Base-by-base conservation (phyloP, 352 stramenopile genomes). In the Phytophthora hybrid region DNA sequence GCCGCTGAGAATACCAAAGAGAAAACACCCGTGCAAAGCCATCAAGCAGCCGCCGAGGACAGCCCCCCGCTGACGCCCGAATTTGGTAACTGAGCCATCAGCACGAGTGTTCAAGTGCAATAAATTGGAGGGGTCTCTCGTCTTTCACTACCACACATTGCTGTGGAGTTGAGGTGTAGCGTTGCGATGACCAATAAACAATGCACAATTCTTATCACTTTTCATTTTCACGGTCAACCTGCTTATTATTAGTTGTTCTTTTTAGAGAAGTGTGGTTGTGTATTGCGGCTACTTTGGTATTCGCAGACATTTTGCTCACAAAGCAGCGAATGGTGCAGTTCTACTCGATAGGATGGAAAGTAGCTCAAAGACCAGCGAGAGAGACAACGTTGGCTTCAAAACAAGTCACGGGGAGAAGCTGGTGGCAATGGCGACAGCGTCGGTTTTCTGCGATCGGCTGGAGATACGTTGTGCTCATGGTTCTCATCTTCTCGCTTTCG, bases 401-500 rank as follows among this genome's bases (percentile, higher is more conserved):
- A 19, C 34, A 53, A 63, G 14, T 53, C 29, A 41, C 5, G 8
- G 58, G 23, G 26, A 47, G 61, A 71, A 14, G 21, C 4, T 73
- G 66, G 54, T 67, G 66, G 66, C 44, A 26, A 23, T 74, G 71
- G 65, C 19, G 60, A 26, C n/a, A 9, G 6, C 70, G 55, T 29
- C 70, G 62, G 9, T 64, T 78, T 55, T 46, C 69, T 13, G 16
- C 46, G 16, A 67, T 78, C 10, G 64, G 74, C 0, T 80, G 65
- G 65, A 39, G 57, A 14, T 66, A 74, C 21, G 46, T 63, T n/a
- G 1, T 69, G 3, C 37, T 76, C 14, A 73, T 74, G 37, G 32
- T 46, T 9, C 47, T 84, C 13, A 62, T 82, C 14, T 73, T 73
- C 21, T 31, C 58, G 0, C 53, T 73, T 3, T 82, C 71, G n/a